Evolutionary conservation across 768 basidiomycete genomes (phyloP).

Genomic region (Trametes elegans): DNA sequence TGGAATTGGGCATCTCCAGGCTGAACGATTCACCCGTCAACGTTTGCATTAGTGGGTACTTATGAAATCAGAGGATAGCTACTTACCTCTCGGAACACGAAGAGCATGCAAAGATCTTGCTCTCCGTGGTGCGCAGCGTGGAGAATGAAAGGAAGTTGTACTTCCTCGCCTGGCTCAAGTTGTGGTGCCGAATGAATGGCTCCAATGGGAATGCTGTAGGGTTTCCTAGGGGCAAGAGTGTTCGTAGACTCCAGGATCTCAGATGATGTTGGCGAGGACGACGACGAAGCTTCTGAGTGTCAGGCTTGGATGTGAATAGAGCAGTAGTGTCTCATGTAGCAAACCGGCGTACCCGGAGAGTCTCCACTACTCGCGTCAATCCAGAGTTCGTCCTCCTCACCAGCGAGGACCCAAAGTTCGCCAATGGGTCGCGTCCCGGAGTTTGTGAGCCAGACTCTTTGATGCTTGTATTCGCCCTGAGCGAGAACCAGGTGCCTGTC

Average conservation of each 20-base stretch:
- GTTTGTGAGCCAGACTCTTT: constrained; percentile 64
- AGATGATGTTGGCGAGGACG: constrained; percentile 6
- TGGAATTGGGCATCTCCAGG: constrained; percentile 50
- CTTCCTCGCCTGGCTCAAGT: constrained; percentile 47
- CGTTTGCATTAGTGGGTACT: background rate
- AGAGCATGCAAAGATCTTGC: constrained; percentile 56
- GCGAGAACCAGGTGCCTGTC: constrained; percentile 50
- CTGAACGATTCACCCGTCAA: constrained; percentile 38
- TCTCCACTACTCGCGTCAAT: constrained; percentile 27
- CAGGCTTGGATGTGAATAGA: background rate
- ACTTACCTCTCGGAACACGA: constrained; percentile 64
- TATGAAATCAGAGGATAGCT: background rate
- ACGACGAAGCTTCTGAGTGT: constrained; percentile 15
- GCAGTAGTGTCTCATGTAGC: no score
- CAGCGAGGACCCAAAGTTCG: constrained; percentile 72
- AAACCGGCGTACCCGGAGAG: background rate
- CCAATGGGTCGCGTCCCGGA: constrained; percentile 54
- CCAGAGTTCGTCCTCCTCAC: constrained; percentile 64
- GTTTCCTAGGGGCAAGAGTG: constrained; percentile 45
- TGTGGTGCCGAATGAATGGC: constrained; percentile 22
- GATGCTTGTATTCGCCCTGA: constrained; percentile 65
- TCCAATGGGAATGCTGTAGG: constrained; percentile 45
- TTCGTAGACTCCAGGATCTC: constrained; percentile 52
- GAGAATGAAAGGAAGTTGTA: constrained; percentile 51
- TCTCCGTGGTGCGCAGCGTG: constrained; percentile 49